Conservation (phyloP, 2,329 filamentous ascomycete genomes). For the Botrytis hyacinthi region DNA sequence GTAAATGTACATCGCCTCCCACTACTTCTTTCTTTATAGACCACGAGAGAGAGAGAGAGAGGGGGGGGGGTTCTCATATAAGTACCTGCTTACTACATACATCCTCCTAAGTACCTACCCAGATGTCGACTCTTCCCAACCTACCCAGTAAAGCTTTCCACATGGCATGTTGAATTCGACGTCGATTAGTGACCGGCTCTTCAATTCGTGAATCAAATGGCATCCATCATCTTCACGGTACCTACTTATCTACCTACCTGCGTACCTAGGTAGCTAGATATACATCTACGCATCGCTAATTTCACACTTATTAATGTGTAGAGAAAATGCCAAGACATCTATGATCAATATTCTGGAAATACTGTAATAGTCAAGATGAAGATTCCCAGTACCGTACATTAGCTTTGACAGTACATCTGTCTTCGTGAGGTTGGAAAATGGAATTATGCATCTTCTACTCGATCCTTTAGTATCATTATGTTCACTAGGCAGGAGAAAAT, state of each 20-base stretch:
- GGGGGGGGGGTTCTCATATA: neutral
- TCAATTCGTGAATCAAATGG: too few species aligned
- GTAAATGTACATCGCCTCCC: neutral
- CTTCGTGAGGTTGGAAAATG: neutral
- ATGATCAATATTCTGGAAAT: neutral
- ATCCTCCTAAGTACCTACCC: neutral
- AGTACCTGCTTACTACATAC: neutral
- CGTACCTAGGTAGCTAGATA: neutral
- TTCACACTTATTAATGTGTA: accelerated
- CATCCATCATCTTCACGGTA: neutral
- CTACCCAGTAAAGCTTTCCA: too few species aligned
- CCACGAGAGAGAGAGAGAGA: neutral
- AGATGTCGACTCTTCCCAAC: too few species aligned
- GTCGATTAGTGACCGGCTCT: too few species aligned
- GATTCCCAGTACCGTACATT: neutral
- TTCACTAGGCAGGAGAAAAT: neutral
- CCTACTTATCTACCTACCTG: neutral
- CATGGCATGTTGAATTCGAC: too few species aligned
- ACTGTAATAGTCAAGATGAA: neutral
- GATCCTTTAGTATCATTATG: neutral
- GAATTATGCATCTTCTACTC: neutral
- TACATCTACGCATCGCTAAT: neutral
- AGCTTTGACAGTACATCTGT: neutral
- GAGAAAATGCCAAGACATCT: neutral
- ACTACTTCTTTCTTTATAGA: neutral